phyloP scores from a whole-genome alignment of 371 early-diverging fungal genomes.

The Mortierella sp. region DNA sequence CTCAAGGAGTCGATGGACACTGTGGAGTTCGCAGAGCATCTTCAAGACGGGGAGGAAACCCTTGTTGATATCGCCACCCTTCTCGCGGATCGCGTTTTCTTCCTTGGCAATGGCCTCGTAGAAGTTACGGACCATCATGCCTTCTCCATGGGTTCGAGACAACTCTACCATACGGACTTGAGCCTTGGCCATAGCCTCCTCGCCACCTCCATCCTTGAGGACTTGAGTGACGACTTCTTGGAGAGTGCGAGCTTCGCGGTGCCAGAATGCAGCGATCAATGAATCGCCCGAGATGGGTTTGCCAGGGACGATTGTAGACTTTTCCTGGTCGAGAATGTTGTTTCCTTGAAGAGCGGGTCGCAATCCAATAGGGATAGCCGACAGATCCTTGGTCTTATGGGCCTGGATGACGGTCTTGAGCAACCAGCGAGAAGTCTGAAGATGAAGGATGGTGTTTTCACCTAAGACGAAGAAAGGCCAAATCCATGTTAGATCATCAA shows the following conservation, averaged over 20 bases:
- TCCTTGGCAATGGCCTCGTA: conserved; percentile 60
- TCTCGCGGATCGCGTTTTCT: conserved; percentile 16
- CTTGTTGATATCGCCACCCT: conserved; percentile 21
- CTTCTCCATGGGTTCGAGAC: conserved; percentile 76
- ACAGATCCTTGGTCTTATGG: conserved; percentile 32
- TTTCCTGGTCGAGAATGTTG: conserved; percentile 23
- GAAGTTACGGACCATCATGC: conserved; percentile 72
- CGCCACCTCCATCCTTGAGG: conserved; percentile 43
- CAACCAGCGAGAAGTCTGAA: conserved; percentile 79
- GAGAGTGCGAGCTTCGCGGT: conserved; percentile 50
- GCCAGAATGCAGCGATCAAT: conserved; percentile 45
- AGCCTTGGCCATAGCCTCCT: conserved; percentile 48
- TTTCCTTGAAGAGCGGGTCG: conserved; percentile 18
- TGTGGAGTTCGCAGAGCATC: conserved; percentile 35
- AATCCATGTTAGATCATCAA: neutral
- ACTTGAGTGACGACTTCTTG: conserved; percentile 43
- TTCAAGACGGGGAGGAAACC: conserved; percentile 40
- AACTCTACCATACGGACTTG: conserved; percentile 63
- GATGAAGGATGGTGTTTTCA: conserved; percentile 69
- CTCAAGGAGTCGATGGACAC: conserved; percentile 44
- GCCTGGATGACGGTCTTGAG: conserved; percentile 60
- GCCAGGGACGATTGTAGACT: conserved; percentile 23
- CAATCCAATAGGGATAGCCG: conserved; percentile 32
- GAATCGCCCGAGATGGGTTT: conserved; percentile 28
- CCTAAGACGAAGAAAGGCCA: conserved; percentile 16